Evolutionary conservation across 2,329 filamentous ascomycete species (phyloP), one percentile per base, ranked within the genome.

Genomic region (Phialophora chinensis): DNA sequence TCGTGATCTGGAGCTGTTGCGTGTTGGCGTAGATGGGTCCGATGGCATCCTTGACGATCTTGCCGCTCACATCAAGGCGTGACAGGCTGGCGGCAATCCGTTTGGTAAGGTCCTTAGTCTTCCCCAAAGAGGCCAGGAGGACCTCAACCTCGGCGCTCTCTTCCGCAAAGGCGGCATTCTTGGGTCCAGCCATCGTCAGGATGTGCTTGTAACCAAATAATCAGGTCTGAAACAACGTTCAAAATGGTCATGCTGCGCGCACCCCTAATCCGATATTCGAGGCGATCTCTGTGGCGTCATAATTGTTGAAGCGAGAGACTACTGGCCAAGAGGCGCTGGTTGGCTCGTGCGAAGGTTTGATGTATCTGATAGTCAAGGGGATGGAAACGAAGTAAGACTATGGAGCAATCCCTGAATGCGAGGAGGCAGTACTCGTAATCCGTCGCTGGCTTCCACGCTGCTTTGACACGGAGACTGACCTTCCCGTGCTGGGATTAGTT

Each of bases 11-110:
- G 25, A 98, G 84, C 69, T 89, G 90, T 78, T 92, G 91, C 0
- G 95, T 98, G 78, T 97, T 96, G 73, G 91, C 91, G 76, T 93
- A 96, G 50, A 99, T 90, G 8, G 95, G 95, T 0, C 92, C 92
- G 63, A 96, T 93, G 11, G 96, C 93, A 75, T 97, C 92, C 74
- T 92, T 90, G 23, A 98, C 93, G 67, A 91, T 93, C 79, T 93
- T 92, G 20, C 94, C 95, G 61, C 92, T 96, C 44, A 90, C 88
- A 74, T 98, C 93, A 38, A 99, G 84, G 63, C 93, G 87, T 44
- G 88, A 87, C 72, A 97, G 85, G 60, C 92, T 96, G 31, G 91
- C 90, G 79, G 96, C 91, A 63, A 99, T 97, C 83, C 96, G 97
- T 82, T 95, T 97, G 35, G 93, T 97, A 77, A 98, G 86, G 75